Conservation (phyloP, 495 filamentous ascomycete species). For the Talaromyces ruber region DNA sequence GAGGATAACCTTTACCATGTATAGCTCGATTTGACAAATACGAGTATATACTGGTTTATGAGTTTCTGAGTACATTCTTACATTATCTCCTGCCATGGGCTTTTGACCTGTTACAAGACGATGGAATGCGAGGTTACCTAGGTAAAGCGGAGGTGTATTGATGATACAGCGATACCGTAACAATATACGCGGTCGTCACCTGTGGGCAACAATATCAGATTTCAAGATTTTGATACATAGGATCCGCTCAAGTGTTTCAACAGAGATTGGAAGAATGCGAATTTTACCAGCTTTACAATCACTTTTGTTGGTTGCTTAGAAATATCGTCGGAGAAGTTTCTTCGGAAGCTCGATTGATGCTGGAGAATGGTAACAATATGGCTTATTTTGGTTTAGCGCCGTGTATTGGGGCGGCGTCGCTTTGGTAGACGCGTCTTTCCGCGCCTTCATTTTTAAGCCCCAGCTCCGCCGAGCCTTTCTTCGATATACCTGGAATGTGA, state of each 20-base stretch:
- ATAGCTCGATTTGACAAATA: too few species aligned
- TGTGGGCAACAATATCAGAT: not conserved
- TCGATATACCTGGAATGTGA: not conserved
- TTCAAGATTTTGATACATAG: not conserved
- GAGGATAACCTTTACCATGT: too few species aligned
- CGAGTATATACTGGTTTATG: too few species aligned
- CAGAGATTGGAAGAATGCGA: not conserved
- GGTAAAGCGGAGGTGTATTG: not conserved
- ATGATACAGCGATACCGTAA: not conserved
- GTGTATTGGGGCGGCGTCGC: not conserved
- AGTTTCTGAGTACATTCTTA: too few species aligned
- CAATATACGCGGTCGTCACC: not conserved
- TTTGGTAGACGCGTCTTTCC: constrained; percentile 6
- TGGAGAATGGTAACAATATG: not conserved
- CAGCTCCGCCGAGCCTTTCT: not conserved
- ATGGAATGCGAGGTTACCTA: not conserved
- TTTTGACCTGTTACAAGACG: too few species aligned
- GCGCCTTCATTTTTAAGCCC: not conserved
- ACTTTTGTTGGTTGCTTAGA: not conserved
- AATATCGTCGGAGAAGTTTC: not conserved
- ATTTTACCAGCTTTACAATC: not conserved
- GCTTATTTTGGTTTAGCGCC: not conserved
- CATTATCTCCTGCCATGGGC: too few species aligned
- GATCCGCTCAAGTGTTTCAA: not conserved
- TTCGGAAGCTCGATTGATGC: not conserved